phyloP scores from a whole-genome alignment of 108 stramenopile genomes.

The Parietichytrium sp. region DNA sequence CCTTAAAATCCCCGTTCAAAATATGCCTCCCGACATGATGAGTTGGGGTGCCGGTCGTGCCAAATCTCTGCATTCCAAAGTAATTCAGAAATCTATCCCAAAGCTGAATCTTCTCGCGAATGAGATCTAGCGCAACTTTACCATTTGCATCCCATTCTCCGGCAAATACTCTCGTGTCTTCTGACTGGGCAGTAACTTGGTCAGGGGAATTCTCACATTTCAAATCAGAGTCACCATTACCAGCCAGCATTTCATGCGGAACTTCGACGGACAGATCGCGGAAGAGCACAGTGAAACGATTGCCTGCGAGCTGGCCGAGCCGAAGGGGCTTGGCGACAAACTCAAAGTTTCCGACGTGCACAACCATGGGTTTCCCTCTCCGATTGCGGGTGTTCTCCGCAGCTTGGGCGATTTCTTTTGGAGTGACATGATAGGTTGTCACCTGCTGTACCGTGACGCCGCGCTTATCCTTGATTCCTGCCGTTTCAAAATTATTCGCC shows the following conservation, averaged over 20 bases:
- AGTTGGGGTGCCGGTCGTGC: slow-evolving; percentile 49
- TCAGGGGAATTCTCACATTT: not conserved
- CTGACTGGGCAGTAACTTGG: not conserved
- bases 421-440: slow-evolving; percentile 46
- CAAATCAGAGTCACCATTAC: slow-evolving; percentile 14
- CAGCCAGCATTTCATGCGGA: not conserved
- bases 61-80: slow-evolving; percentile 60
- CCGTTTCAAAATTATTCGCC: slow-evolving; percentile 44
- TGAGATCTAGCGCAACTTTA: slow-evolving; percentile 40
- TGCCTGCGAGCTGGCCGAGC: slow-evolving; percentile 54
- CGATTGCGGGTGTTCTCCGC: slow-evolving; percentile 30
- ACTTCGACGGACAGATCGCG: too few relatives aligned
- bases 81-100: slow-evolving; percentile 57
- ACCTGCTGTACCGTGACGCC: slow-evolving; percentile 55
- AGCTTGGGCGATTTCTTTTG: slow-evolving; percentile 43
- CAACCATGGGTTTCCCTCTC: not conserved
- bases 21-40: slow-evolving; percentile 51
- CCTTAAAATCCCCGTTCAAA: slow-evolving; percentile 52
- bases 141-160: slow-evolving; percentile 5
- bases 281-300: slow-evolving; percentile 58
- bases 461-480: slow-evolving; percentile 61
- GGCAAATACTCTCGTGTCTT: not conserved
- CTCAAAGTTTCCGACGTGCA: slow-evolving; percentile 51
- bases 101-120: not conserved
- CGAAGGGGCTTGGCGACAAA: slow-evolving; percentile 45